Evolutionary conservation across 2,329 filamentous ascomycete species (phyloP).

Genomic region (Emergomyces orientalis): DNA sequence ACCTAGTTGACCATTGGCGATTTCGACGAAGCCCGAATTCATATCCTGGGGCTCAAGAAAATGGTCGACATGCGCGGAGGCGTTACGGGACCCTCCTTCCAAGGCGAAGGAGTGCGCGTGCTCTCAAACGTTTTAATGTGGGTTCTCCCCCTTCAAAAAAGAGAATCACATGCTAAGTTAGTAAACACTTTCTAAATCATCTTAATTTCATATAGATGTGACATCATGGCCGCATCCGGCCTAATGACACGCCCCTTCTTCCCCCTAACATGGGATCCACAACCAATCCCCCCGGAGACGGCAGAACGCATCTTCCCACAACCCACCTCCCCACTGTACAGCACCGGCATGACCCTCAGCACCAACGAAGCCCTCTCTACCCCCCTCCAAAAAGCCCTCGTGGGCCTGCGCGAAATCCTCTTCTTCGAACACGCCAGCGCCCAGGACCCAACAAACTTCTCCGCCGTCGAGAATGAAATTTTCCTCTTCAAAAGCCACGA

Average conservation of each 20-base stretch:
- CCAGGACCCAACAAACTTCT: slow-evolving; percentile 18
- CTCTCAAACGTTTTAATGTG: slow-evolving; percentile 25
- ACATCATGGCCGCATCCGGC: slow-evolving; percentile 29
- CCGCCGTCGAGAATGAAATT: slow-evolving; percentile 23
- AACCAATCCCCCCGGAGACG: slow-evolving; percentile 23
- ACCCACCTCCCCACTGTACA: slow-evolving; percentile 19
- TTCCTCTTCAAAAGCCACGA: slow-evolving; percentile 28
- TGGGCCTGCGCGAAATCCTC: slow-evolving; percentile 25
- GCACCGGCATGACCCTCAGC: slow-evolving; percentile 23
- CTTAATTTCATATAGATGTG: slow-evolving; percentile 19
- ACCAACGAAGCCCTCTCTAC: slow-evolving; percentile 24
- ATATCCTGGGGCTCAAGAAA: slow-evolving; percentile 29
- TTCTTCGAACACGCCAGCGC: slow-evolving; percentile 25
- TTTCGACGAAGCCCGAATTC: slow-evolving; percentile 32
- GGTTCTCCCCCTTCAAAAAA: not conserved
- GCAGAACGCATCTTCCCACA: slow-evolving; percentile 24
- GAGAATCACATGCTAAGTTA: no score
- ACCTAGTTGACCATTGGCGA: slow-evolving; percentile 29
- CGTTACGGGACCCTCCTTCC: slow-evolving; percentile 21
- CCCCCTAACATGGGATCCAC: slow-evolving; percentile 26
- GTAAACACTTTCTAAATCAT: not conserved
- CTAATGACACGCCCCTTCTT: slow-evolving; percentile 29
- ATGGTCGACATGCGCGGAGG: slow-evolving; percentile 33
- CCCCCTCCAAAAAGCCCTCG: slow-evolving; percentile 21
- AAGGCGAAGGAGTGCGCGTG: slow-evolving; percentile 18